Evolutionary conservation across 2,329 filamentous ascomycete genomes (phyloP), one percentile per base, ranked within the genome.

Genomic region (Aureobasidium pullulans): DNA sequence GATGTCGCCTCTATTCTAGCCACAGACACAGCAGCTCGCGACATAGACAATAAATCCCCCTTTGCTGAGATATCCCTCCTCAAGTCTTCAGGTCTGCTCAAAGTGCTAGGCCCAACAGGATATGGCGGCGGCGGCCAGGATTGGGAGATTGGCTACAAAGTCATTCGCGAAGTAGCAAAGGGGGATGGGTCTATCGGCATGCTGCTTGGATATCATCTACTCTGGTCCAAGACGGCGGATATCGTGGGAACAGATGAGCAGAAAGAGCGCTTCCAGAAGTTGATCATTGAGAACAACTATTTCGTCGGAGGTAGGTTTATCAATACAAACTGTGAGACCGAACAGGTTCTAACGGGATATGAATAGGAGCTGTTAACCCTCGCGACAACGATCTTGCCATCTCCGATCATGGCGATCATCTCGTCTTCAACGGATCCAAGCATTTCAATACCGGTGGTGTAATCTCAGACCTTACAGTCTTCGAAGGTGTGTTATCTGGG

Each of bases 381-480:
- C 79, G 84, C 3, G 84, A 87, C 66, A 82, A 73, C 40, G 84
- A 87, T 64, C 70, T 86, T 8, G 79, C 76, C 32, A 83, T 85
- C 62, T 81, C 75, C 0, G 69, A 75, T 1, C 75, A 82, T 1
- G 82, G 80, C 1, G 79, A 83, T 4, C 71, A 78, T 2, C 68
- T 87, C 13, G 68, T 84, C 2, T 87, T 85, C 69, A 81, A 81
- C 60, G 84, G 84, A 1, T 78, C 76, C 70, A 88, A 88, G 69
- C 76, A 81, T 70, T 87, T 87, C 75, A 87, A 84, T 66, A 88
- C 84, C 0, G 85, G 85, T 0, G 84, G 84, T 29, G 84, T 86
- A 0, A 76, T 88, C 2, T 86, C 83, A 0, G 84, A 88, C 61
- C 71, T 87, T 19, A 86, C 84, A 0, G 82, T 87, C 0, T 76